phyloP scores from a whole-genome alignment of 164 flowering plant species.

The Magnolia kwangsiensis region DNA sequence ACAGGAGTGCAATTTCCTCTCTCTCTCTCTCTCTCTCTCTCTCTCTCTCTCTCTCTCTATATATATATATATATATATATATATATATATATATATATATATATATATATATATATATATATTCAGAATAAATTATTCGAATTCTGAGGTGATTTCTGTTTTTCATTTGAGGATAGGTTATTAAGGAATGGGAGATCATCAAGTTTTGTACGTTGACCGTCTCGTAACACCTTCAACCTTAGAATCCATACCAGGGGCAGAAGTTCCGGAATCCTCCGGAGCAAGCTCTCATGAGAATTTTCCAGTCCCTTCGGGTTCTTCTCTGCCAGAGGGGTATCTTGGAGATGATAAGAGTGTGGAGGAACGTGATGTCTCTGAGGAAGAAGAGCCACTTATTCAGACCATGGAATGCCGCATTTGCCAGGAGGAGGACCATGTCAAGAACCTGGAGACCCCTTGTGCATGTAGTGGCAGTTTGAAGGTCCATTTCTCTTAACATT shows the following conservation, averaged over 20 bases:
- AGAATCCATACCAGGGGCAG: constrained; percentile 33
- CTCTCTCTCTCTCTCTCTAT: too few species aligned
- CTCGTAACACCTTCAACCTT: constrained; percentile 34
- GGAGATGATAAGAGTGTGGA: constrained; percentile 18
- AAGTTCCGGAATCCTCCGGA: constrained; percentile 26
- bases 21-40: too few species aligned
- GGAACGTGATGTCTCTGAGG: constrained; percentile 25
- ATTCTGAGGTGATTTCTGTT: neutral
- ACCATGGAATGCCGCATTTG: constrained; percentile 67
- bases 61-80: neutral
- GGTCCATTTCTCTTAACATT: constrained; percentile 25
- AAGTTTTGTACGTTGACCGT: constrained; percentile 49
- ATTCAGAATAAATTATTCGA: neutral
- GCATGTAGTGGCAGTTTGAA: constrained; percentile 74
- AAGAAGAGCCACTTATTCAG: constrained; percentile 52
- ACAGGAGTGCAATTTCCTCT: neutral
- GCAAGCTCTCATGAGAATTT: constrained; percentile 26
- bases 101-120: too few species aligned
- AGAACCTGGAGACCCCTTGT: constrained; percentile 60
- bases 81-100: too few species aligned
- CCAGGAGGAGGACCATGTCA: constrained; percentile 62
- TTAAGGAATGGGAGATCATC: constrained; percentile 48
- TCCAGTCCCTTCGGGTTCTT: constrained; percentile 20
- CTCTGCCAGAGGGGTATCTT: neutral
- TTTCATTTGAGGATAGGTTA: neutral